A percentile compares a stretch with the other conserved stretches of the same genome.
phyloP scores from a whole-genome alignment of 495 filamentous ascomycete species.

The Jackrogersella minutella region DNA sequence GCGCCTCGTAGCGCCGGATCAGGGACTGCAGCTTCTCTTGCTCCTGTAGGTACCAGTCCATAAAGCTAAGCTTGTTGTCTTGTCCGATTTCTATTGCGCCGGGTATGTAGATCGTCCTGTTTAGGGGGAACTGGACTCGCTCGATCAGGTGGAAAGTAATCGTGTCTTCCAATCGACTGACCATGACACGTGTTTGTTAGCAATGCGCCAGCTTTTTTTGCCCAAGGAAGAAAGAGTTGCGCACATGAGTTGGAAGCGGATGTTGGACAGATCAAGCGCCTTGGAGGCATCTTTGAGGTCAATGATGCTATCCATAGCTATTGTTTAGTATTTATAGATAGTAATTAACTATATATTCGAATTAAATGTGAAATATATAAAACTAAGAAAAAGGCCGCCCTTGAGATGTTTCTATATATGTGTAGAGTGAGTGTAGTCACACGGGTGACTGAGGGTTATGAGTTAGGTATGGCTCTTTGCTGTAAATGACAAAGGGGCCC shows the following conservation, averaged over 20 bases:
- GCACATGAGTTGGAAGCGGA: constrained; percentile 95
- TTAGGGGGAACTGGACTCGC: constrained; percentile 95
- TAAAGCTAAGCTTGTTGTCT: constrained; percentile 73
- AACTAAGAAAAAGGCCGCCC: no score
- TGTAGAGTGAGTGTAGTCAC: no score
- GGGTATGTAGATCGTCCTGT: constrained; percentile 83
- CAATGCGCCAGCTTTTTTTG: background rate
- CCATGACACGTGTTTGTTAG: constrained; percentile 4
- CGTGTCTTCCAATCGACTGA: constrained; percentile 93
- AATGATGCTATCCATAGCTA: constrained; percentile 86
- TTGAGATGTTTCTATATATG: no score
- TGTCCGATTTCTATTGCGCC: constrained; percentile 79
- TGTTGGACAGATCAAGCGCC: constrained; percentile 89
- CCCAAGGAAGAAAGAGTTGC: constrained; percentile 34
- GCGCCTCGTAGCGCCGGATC: constrained; percentile 92
- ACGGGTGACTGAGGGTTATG: no score
- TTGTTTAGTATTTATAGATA: no score
- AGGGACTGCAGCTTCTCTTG: constrained; percentile 92
- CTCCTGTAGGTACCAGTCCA: constrained; percentile 91
- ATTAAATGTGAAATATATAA: no score
- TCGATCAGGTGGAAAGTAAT: constrained; percentile 99
- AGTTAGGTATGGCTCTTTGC: no score
- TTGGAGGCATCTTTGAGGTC: constrained; percentile 83
- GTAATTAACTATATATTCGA: no score
- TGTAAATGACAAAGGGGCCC: no score